A percentile compares a stretch with the other conserved stretches of the same genome.
phyloP scores from a whole-genome alignment of 2,329 filamentous ascomycete genomes.

The Apiospora sp. region DNA sequence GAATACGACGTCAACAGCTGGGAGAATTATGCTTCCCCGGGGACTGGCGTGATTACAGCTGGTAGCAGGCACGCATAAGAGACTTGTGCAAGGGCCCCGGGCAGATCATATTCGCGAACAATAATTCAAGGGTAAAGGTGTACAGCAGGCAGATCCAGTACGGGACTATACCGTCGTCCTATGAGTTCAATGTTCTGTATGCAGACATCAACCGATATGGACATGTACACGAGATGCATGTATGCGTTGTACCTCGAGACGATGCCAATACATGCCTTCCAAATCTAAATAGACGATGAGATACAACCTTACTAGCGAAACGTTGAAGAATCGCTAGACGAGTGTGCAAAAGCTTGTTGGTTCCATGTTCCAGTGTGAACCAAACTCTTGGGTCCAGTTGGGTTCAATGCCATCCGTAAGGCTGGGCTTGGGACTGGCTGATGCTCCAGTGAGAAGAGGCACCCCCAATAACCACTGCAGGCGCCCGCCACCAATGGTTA shows the following conservation, averaged over 20 bases:
- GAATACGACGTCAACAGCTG: no score
- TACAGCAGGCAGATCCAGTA: not conserved
- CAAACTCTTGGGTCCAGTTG: conserved; percentile 16
- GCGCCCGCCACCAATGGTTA: conserved; percentile 15
- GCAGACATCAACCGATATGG: not conserved
- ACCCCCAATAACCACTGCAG: conserved; percentile 11
- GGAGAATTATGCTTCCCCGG: no score
- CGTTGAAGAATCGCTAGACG: conserved; percentile 16
- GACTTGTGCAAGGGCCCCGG: no score
- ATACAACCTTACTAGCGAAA: conserved; percentile 2
- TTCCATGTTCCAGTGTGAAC: conserved; percentile 17
- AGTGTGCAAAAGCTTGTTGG: conserved; percentile 9
- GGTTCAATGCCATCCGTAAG: conserved; percentile 11
- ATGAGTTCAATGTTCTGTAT: not conserved
- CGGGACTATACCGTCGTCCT: not conserved
- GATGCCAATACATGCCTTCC: not conserved
- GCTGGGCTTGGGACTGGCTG: conserved; percentile 4
- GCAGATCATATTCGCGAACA: no score
- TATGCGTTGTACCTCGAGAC: not conserved
- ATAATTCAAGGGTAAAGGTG: no score
- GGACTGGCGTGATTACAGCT: no score
- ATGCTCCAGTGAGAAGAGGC: not conserved
- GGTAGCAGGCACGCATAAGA: no score
- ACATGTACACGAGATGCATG: not conserved
- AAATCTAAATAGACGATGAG: not conserved